Evolutionary conservation across 164 flowering plant species (phyloP), one percentile per base, ranked within the genome.

Genomic region (Platanus orientalis): DNA sequence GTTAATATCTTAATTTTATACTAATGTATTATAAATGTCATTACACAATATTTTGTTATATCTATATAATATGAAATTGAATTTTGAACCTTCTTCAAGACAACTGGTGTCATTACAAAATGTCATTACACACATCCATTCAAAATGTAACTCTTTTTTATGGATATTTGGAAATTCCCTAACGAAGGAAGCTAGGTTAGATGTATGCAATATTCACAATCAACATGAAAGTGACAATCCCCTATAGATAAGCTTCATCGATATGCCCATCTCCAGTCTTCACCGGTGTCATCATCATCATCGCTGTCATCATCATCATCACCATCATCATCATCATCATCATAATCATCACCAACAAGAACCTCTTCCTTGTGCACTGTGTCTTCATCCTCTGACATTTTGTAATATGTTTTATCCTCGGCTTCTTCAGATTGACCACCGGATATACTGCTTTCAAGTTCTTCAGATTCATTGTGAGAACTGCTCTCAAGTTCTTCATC

Each of bases 401-500:
- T 30, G 50, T 66, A 6, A 21, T n/a, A 19, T 21, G 0, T 45
- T 30, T 48, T 28, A 27, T 58, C 62, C 28, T 49, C 54, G n/a
- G 25, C 1, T 30, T 50, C 62, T 30, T 42, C 45, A 55, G 72
- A 69, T 16, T 72, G 59, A 44, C 74, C 74, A 27, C 70, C 61
- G 20, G 77, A 71, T 10, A 60, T 50, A 28, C 57, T 64, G 45
- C 68, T 68, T 45, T 66, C 75, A 17, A 34, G 68, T 16, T 69
- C 75, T 36, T 76, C 80, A 36, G 20, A 3, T 45, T 45, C 49
- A 45, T 17, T 19, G 16, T 45, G 49, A 17, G 49, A 45, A 45
- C 19, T 14, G n/a, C 1, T 16, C 19, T 45, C n/a, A 45, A 10
- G 39, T 34, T n/a, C n/a, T n/a, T 78, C 80, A 47, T 83, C 84